These are phyloP conservation scores for Aureobasidium sp. DNA, from an alignment of 2,329 filamentous ascomycete genomes.

Conservation along the genomic window DNA sequence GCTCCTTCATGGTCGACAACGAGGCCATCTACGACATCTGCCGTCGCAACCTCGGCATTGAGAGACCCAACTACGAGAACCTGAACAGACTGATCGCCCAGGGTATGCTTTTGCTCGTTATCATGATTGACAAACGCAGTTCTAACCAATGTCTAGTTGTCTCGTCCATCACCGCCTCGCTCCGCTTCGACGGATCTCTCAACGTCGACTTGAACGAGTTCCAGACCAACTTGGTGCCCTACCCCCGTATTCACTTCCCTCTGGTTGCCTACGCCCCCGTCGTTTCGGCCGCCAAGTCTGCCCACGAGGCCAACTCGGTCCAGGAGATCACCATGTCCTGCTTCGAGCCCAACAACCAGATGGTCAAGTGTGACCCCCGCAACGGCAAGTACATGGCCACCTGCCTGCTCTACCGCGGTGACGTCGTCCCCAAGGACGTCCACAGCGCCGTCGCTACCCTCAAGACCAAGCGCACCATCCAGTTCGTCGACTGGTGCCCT, in stretches of 20 bases:
- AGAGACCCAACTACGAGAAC: slow-evolving; percentile 98
- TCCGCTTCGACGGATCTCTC: slow-evolving; percentile 96
- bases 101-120: slow-evolving; percentile 47
- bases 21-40: slow-evolving; percentile 99
- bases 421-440: slow-evolving; percentile 94
- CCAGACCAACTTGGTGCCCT: slow-evolving; percentile 99
- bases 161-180: slow-evolving; percentile 94
- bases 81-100: slow-evolving; percentile 97
- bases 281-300: slow-evolving; percentile 88
- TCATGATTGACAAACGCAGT: not conserved
- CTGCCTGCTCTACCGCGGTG: slow-evolving; percentile 94
- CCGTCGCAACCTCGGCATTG: slow-evolving; percentile 92
- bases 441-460: slow-evolving; percentile 88
- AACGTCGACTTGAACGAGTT: slow-evolving; percentile 99
- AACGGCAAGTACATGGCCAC: slow-evolving; percentile 99
- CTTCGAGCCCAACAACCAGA: slow-evolving; percentile 99
- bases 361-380: slow-evolving; percentile 98
- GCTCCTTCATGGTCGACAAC: slow-evolving; percentile 99
- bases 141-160: slow-evolving; percentile 56
- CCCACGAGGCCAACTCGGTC: slow-evolving; percentile 96
- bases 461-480: slow-evolving; percentile 98
- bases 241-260: slow-evolving; percentile 98
- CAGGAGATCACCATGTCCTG: slow-evolving; percentile 98
- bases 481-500: slow-evolving; percentile 99
- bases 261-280: slow-evolving; percentile 94